Base-by-base conservation (phyloP, 176 grass and related monocot genomes). In the Carex kokanica region DNA sequence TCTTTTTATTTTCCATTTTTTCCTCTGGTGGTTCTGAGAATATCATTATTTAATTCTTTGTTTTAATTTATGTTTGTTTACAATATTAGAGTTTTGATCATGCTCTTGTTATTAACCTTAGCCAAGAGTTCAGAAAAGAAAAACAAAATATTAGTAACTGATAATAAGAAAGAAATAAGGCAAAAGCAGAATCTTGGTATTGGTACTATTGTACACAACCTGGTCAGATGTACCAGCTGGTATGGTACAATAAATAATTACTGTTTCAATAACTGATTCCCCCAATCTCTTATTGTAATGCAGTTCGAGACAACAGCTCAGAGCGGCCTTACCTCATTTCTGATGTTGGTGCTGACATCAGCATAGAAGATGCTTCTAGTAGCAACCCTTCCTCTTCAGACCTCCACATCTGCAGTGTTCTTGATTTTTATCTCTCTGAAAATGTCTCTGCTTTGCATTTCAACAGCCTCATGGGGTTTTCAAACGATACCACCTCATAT, bases 401-500 rank as follows among this genome's bases (percentile, higher is more conserved):
- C 82, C 88, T 89, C 57, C 91, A 99, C 86, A 84, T 88, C 81
- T 94, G 88, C 89, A 84, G 89, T 90, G 86, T 96, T 83, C 72
- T 90, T 67, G 89, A 94, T 74, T 92, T 96, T 71, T 94, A 91
- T 75, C 72, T 89, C 59, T 87, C 91, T 67, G 93, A 96, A 85
- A 89, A 86, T 41, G 81, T 89, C 78, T 90, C 93, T 85, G 38
- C 81, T 85, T 69, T 98, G 66, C 83, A 94, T 27, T 98, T 96
- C 87, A 88, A 96, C 86, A 86, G 83, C 43, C 64, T 91, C 24
- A 96, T 96, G 93, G 97, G 83, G 12, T 93, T 96, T 77, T 86
- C 93, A 64, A 93, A 92, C 90, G 88, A 93, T 85, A 68, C 81
- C 85, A 83, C 79, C 64, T 84, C 82, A 23, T 83, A 84, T 81